Conservation (phyloP, 495 filamentous ascomycete genomes). For the Penicillium odoratum region DNA sequence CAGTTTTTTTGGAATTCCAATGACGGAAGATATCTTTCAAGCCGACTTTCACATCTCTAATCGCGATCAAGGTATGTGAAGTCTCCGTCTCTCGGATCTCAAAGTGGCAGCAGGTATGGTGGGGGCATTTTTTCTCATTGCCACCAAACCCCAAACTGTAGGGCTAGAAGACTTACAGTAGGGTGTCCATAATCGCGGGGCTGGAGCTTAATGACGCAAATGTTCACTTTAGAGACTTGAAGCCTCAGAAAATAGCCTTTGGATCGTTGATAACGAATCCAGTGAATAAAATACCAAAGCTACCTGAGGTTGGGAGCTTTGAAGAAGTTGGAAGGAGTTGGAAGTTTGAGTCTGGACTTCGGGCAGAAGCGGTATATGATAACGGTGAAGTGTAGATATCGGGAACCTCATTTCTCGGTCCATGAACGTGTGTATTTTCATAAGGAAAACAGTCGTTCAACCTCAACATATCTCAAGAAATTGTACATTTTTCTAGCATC, state of each 20-base stretch:
- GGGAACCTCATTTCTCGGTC: conserved; percentile 12
- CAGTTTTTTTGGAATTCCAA: conserved; percentile 13
- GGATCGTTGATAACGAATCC: not conserved
- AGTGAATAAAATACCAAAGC: not conserved
- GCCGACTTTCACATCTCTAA: not conserved
- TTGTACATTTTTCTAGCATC: not conserved
- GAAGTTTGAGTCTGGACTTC: conserved; percentile 5
- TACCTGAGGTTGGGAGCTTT: not conserved
- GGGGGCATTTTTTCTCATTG: not conserved
- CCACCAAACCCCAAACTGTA: not conserved
- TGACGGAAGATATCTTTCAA: not conserved
- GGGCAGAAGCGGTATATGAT: conserved; percentile 22
- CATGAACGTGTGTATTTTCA: not conserved
- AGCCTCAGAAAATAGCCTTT: not conserved
- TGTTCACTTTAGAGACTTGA: not conserved
- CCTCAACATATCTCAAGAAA: not conserved
- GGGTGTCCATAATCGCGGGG: conserved; percentile 65
- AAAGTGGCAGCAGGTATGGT: not conserved
- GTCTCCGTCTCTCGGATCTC: not conserved
- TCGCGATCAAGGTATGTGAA: not conserved
- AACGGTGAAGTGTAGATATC: conserved; percentile 21
- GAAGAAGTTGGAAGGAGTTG: conserved; percentile 3
- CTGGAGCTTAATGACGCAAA: conserved; percentile 8
- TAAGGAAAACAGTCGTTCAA: not conserved
- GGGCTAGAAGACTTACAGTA: conserved; percentile 59